phyloP scores from a whole-genome alignment of 2,329 filamentous ascomycete species.

The Aspergillus uvarum region DNA sequence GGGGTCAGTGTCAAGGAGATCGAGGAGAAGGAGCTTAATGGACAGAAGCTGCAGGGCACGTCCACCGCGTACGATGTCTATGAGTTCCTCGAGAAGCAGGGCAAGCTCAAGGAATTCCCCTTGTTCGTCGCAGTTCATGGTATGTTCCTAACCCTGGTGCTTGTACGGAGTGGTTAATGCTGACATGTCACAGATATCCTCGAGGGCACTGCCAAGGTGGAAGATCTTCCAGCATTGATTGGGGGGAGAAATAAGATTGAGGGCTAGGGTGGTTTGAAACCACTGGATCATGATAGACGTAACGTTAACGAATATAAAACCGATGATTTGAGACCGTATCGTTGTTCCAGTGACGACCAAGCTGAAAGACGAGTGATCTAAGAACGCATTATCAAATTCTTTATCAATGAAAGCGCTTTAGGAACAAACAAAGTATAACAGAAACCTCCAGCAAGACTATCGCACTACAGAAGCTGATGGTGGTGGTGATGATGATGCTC shows the following conservation, averaged over 20 bases:
- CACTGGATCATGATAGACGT: background rate
- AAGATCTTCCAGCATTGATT: slow-evolving; percentile 5
- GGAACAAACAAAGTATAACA: no score
- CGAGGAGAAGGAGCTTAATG: slow-evolving; percentile 19
- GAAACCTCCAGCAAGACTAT: no score
- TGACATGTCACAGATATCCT: slow-evolving; percentile 1
- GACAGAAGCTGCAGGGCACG: slow-evolving; percentile 19
- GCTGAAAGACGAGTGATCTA: no score
- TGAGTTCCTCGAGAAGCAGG: slow-evolving; percentile 15
- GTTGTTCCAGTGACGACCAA: no score
- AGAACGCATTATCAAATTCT: no score
- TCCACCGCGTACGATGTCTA: slow-evolving; percentile 16
- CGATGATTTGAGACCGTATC: background rate
- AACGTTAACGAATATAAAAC: background rate
- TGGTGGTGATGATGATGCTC: no score
- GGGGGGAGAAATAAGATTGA: background rate
- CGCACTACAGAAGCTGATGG: no score
- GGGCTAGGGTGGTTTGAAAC: background rate
- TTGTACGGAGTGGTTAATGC: background rate
- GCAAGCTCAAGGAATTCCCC: slow-evolving; percentile 14
- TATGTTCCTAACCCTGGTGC: background rate
- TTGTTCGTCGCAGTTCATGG: slow-evolving; percentile 15
- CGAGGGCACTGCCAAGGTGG: slow-evolving; percentile 3
- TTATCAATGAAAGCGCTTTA: no score
- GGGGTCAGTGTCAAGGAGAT: slow-evolving; percentile 19